Percentiles rank a stretch among this genome's conserved stretches.
Evolutionary conservation across 345 rosid species (phyloP).

Genomic region (Punica granatum): DNA sequence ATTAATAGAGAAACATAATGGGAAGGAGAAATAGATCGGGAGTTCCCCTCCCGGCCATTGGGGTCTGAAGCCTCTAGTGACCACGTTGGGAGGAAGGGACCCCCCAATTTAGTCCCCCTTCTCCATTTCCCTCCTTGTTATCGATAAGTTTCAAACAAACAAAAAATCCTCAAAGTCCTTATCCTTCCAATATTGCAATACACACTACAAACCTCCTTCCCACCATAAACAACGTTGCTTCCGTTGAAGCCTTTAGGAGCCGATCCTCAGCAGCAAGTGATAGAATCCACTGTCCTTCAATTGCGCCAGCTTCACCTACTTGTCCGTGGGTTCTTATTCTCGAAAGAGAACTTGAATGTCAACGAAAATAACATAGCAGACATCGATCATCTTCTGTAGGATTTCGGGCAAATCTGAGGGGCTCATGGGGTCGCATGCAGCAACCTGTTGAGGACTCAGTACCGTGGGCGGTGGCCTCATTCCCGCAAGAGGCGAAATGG

Average conservation of each 20-base stretch:
- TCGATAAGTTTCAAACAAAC: no score
- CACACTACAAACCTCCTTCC: constrained; percentile 70
- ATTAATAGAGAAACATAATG: no score
- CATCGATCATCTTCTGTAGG: constrained; percentile 66
- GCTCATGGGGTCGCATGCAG: constrained; percentile 58
- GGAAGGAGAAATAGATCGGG: no score
- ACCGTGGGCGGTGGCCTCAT: constrained; percentile 34
- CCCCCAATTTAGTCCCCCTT: no score
- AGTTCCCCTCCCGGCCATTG: no score
- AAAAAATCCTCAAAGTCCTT: no score
- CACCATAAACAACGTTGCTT: constrained; percentile 79
- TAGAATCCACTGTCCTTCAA: constrained; percentile 53
- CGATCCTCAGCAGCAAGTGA: constrained; percentile 46
- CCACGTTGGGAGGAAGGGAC: no score
- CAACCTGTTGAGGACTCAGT: constrained; percentile 64
- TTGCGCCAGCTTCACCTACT: constrained; percentile 53
- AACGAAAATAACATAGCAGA: constrained; percentile 58
- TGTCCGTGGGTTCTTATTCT: constrained; percentile 46
- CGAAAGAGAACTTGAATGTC: constrained; percentile 84
- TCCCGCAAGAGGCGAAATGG: constrained; percentile 45
- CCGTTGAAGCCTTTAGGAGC: constrained; percentile 79
- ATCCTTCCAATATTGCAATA: no score
- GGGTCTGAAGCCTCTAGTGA: no score
- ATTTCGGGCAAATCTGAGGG: constrained; percentile 70
- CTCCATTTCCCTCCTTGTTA: no score